phyloP scores from a whole-genome alignment of 768 basidiomycete genomes.

The Cystobasidium tubakii region DNA sequence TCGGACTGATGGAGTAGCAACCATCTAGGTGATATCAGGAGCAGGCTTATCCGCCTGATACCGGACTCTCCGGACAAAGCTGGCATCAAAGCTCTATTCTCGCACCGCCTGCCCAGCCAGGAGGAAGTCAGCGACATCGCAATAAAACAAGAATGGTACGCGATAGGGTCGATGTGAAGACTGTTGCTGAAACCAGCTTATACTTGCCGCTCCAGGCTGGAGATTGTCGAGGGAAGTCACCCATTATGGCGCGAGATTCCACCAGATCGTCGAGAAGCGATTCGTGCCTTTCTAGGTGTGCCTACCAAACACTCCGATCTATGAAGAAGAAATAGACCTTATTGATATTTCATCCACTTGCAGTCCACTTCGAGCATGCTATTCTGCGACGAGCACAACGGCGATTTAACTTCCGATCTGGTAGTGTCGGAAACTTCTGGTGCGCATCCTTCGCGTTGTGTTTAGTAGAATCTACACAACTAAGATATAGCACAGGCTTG shows the following conservation, averaged over 20 bases:
- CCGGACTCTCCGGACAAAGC: slow-evolving; percentile 56
- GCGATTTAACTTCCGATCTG: slow-evolving; percentile 90
- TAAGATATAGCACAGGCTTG: slow-evolving; percentile 77
- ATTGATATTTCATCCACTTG: background rate
- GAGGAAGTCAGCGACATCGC: slow-evolving; percentile 59
- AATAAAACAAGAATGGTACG: slow-evolving; percentile 74
- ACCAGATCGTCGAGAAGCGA: slow-evolving; percentile 79
- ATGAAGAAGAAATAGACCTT: background rate
- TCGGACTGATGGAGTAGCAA: background rate
- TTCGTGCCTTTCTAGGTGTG: slow-evolving; percentile 67
- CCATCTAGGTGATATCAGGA: slow-evolving; percentile 71
- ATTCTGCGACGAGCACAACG: slow-evolving; percentile 83
- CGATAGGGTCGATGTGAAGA: too few relatives aligned
- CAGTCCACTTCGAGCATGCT: slow-evolving; percentile 81
- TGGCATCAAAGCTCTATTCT: slow-evolving; percentile 68
- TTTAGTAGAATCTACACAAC: too few relatives aligned
- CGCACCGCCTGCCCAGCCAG: slow-evolving; percentile 67
- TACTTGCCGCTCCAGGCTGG: slow-evolving; percentile 45
- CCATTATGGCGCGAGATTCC: slow-evolving; percentile 77
- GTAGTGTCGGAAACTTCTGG: slow-evolving; percentile 48
- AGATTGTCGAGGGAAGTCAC: slow-evolving; percentile 82
- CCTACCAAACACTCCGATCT: background rate
- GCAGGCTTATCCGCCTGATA: slow-evolving; percentile 79
- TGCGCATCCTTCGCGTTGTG: background rate
- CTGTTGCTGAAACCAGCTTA: background rate